These are phyloP conservation scores for Dendrobium huoshanense DNA, from an alignment of 106 monocot genomes.

Conservation along the genomic window DNA sequence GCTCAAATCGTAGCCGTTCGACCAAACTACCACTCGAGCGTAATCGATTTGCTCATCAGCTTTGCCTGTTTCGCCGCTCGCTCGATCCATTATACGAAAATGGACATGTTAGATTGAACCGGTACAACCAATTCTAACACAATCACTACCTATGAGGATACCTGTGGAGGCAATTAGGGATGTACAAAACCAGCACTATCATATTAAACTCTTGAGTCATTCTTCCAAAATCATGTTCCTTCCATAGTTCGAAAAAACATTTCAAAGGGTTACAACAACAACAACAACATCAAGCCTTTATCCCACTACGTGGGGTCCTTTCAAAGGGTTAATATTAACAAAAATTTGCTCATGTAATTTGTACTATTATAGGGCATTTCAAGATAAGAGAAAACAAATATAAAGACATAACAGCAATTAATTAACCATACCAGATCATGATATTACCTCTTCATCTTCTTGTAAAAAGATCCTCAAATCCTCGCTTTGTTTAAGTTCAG, in stretches of 20 bases:
- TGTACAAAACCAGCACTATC: too few species aligned
- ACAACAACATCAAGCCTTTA: too few species aligned
- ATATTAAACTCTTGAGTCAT: background rate
- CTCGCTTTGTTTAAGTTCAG: slow-evolving; percentile 24
- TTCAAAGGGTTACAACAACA: background rate
- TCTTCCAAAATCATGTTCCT: background rate
- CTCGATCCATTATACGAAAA: too few species aligned
- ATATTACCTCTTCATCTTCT: slow-evolving; percentile 28
- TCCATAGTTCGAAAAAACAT: background rate
- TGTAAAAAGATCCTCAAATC: slow-evolving; percentile 29
- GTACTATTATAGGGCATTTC: background rate
- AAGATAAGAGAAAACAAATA: background rate
- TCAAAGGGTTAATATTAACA: background rate
- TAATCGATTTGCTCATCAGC: too few species aligned
- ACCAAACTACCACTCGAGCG: too few species aligned
- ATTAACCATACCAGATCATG: background rate
- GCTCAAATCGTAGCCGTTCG: too few species aligned
- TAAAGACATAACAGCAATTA: background rate
- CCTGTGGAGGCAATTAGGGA: too few species aligned
- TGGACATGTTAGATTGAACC: too few species aligned
- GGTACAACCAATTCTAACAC: too few species aligned
- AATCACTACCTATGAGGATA: too few species aligned
- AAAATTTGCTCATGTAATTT: background rate
- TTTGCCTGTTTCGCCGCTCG: too few species aligned
- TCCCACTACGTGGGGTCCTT: too few species aligned